Conservation (phyloP, 148 eudicot genomes). For the Vaccinium macrocarpon region DNA sequence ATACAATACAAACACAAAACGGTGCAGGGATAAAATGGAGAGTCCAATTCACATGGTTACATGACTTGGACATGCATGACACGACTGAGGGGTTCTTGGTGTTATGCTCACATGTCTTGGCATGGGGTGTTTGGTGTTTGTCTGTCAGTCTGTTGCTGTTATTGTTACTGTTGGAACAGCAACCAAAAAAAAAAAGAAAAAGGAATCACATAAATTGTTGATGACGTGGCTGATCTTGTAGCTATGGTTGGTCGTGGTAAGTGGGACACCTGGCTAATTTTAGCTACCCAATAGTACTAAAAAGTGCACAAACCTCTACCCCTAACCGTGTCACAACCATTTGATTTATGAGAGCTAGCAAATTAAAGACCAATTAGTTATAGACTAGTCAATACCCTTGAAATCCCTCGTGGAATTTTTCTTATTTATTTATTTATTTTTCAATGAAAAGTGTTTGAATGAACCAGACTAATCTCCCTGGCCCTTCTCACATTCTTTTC, state of each 20-base stretch:
- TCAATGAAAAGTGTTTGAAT: too few species aligned
- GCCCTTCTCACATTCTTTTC: too few species aligned
- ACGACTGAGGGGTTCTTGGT: constrained; percentile 17
- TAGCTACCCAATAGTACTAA: constrained; percentile 2
- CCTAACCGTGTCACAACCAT: constrained; percentile 19
- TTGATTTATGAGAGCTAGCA: constrained; percentile 3
- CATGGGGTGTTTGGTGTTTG: constrained; percentile 11
- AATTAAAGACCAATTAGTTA: background rate
- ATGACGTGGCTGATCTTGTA: constrained; percentile 18
- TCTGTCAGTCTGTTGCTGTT: background rate
- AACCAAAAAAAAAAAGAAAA: background rate
- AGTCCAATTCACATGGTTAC: constrained; percentile 17
- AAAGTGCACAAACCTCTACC: constrained; percentile 3
- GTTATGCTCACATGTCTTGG: constrained; percentile 24
- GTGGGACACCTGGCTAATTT: constrained; percentile 9
- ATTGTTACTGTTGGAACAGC: background rate
- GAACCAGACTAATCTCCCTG: too few species aligned
- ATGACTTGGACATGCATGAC: constrained; percentile 19
- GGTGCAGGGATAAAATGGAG: background rate
- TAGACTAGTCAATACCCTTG: too few species aligned
- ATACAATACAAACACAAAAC: background rate
- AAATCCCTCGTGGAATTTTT: too few species aligned
- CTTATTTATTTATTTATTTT: too few species aligned
- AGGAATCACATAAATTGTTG: background rate
- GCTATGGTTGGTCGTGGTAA: constrained; percentile 22